Evolutionary conservation across 2,329 filamentous ascomycete genomes (phyloP).

Genomic region (Hymenoscyphus repandus): DNA sequence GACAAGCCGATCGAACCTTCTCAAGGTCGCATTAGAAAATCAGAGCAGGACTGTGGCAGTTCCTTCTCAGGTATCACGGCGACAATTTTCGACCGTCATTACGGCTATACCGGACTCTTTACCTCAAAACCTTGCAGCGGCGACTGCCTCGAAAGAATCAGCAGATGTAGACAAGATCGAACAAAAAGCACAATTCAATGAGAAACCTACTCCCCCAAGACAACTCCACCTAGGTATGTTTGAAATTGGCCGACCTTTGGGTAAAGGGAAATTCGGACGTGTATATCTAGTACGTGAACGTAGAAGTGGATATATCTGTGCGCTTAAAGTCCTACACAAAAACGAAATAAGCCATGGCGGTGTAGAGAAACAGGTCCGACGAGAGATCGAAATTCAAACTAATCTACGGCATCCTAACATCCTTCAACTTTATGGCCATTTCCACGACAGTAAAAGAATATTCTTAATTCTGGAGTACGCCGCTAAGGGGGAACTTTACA

Average conservation of each 20-base stretch:
- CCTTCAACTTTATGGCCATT: constrained; percentile 61
- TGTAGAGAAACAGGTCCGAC: constrained; percentile 64
- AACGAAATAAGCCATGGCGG: constrained; percentile 55
- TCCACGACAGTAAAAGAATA: constrained; percentile 65
- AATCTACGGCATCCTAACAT: constrained; percentile 66
- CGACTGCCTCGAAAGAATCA: background rate
- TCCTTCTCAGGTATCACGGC: too few species aligned
- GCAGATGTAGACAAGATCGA: background rate
- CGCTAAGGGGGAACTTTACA: constrained; percentile 64
- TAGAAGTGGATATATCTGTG: constrained; percentile 60
- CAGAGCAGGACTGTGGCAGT: background rate
- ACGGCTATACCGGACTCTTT: too few species aligned
- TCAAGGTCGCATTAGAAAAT: constrained; percentile 4
- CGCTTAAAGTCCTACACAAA: constrained; percentile 65
- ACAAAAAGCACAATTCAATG: constrained; percentile 44
- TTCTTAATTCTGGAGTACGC: constrained; percentile 67
- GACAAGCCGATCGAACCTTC: constrained; percentile 2
- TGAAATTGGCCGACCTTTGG: constrained; percentile 55
- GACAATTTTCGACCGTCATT: too few species aligned
- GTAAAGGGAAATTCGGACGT: constrained; percentile 66
- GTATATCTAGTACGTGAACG: constrained; percentile 65
- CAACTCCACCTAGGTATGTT: constrained; percentile 69
- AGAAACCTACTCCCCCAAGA: constrained; percentile 41
- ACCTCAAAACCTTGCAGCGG: background rate
- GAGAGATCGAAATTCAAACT: constrained; percentile 67